Evolutionary conservation across 805 yeast species (phyloP), one percentile per base, ranked within the genome.

Genomic region (Monosporozyma aerobia): DNA sequence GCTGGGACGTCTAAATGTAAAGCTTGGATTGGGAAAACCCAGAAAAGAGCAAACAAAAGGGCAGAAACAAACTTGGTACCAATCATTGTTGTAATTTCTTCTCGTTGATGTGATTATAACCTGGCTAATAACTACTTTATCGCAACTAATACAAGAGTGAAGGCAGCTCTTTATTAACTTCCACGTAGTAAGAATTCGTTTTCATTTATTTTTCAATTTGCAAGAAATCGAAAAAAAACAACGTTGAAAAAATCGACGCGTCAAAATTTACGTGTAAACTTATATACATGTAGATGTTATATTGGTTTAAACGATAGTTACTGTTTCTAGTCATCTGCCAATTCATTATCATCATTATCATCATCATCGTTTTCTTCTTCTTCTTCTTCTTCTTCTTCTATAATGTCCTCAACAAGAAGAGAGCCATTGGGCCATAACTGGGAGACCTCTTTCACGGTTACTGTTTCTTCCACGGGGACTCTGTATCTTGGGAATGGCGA

Each of bases 341-440:
- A n/a, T n/a, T 27, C 32, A 37, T 27, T 19, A 19, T 19, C 19
- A 19, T 19, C 19, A 19, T 19, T 19, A 19, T 19, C 19, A 19
- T 53, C 57, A 1, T 54, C 52, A 9, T 60, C 61, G 2, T 53
- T 57, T 3, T 61, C 64, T 2, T 32, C 58, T 3, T 61, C 64
- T 2, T 32, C 19, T 2, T n/a, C 22, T 4, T 65, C 70, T 0
- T 62, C 68, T 1, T 69, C 69, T 6, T 61, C 70, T 16, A 64
- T 59, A 5, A 67, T 54, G 2, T 63, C 68, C 58, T 82, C 86
- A 3, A 82, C 77, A 50, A 84, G 66, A 27, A 85, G 58, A 56
- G 79, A 83, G 1, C 90, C 90, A 59, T 76, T 83, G n/a, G 94
- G 94, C 77, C 79, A 82, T n/a, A 85, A 62, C 39, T 76, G 70